Conservation (phyloP, 2,329 filamentous ascomycete species). For the Teratosphaeriaceae sp. region DNA sequence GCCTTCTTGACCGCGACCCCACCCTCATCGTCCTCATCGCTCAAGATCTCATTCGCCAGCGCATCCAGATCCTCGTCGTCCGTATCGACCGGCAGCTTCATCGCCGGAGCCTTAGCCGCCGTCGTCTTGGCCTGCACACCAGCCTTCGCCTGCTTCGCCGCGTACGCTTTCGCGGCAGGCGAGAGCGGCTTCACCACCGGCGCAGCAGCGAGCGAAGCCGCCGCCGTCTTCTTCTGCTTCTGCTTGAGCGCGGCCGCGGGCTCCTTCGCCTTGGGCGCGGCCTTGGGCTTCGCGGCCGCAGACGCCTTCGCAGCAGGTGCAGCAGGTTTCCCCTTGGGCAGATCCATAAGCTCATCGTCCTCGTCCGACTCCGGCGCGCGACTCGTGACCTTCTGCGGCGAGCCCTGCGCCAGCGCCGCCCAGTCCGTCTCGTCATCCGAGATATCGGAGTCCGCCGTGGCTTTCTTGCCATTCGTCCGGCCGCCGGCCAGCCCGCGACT, state of each 20-base stretch:
- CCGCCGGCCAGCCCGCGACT: no score
- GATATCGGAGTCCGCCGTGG: conserved; percentile 21
- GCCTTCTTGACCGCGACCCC: conserved; percentile 18
- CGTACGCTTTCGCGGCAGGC: conserved; percentile 62
- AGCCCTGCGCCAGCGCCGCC: conserved; percentile 55
- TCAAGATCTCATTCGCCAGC: conserved; percentile 42
- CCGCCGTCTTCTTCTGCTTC: conserved; percentile 26
- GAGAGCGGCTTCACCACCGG: conserved; percentile 43
- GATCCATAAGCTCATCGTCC: conserved; percentile 21
- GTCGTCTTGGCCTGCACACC: conserved; percentile 27
- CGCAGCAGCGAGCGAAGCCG: conserved; percentile 21
- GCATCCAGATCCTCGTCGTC: conserved; percentile 34
- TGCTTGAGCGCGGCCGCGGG: conserved; percentile 22
- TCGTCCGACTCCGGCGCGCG: conserved; percentile 29
- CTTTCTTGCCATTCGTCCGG: conserved; percentile 37
- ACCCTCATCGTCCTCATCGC: conserved; percentile 32
- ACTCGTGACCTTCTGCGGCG: conserved; percentile 46
- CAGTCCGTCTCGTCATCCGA: conserved; percentile 42
- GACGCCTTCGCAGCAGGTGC: conserved; percentile 15
- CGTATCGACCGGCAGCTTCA: conserved; percentile 41
- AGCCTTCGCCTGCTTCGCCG: conserved; percentile 40
- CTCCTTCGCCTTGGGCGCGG: conserved; percentile 1
- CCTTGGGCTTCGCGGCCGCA: conserved; percentile 1
- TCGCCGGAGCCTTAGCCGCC: conserved; percentile 30
- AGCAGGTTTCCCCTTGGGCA: conserved; percentile 27